phyloP scores from a whole-genome alignment of 1,284 basidiomycete genomes.

The Pyrrhoderma lamaoense region DNA sequence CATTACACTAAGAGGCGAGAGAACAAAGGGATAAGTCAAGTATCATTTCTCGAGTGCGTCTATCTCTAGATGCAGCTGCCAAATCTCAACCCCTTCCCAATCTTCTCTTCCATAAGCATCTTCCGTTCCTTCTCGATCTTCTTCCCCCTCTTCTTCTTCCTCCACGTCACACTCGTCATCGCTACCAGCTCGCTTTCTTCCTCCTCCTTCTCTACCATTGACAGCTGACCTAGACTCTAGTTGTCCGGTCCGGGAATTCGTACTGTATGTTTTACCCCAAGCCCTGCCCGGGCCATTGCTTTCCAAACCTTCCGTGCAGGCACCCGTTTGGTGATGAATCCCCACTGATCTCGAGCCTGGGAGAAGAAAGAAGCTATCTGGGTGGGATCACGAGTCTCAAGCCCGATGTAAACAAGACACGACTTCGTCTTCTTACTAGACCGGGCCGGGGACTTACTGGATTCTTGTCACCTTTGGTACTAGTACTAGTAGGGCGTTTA shows the following conservation, averaged over 20 bases:
- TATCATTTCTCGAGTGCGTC: no score
- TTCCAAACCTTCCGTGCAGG: conserved; percentile 54
- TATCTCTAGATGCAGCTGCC: conserved; percentile 42
- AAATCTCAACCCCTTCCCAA: conserved; percentile 74
- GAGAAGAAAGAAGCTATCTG: conserved; percentile 55
- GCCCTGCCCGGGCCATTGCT: conserved; percentile 50
- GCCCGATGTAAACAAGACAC: conserved; percentile 49
- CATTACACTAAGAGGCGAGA: no score
- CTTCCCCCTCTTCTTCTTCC: no score
- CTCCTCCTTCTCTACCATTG: no score
- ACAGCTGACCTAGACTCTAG: no score
- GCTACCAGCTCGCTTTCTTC: no score
- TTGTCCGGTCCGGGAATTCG: no score
- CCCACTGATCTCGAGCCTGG: conserved; percentile 35
- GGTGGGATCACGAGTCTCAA: conserved; percentile 71
- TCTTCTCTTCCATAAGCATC: conserved; percentile 52
- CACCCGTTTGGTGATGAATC: conserved; percentile 53
- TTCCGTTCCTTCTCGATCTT: no score
- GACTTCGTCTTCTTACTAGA: conserved; percentile 1
- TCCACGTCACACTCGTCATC: no score
- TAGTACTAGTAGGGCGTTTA: background rate
- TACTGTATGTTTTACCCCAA: conserved; percentile 22
- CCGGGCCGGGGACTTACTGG: background rate
- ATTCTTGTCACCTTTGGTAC: no score
- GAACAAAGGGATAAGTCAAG: no score